These are phyloP conservation scores for Citrus maxima DNA, from an alignment of 345 rosid species.

Conservation along the genomic window DNA sequence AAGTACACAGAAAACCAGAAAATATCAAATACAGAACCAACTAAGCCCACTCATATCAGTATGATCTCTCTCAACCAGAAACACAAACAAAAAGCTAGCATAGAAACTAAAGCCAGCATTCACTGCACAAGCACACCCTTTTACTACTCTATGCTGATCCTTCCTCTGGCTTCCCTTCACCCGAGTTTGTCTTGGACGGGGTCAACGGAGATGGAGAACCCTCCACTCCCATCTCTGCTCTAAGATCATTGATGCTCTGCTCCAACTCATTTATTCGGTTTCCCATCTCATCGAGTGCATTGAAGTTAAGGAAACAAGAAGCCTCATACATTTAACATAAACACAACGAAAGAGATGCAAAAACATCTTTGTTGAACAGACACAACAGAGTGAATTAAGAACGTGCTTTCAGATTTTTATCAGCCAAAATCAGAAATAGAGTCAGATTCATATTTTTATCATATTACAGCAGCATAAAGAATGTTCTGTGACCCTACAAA, in stretches of 20 bases:
- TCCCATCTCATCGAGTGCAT: constrained; percentile 79
- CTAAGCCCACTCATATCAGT: not conserved
- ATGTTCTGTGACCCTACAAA: not conserved
- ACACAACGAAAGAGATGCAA: constrained; percentile 1
- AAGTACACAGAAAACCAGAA: not conserved
- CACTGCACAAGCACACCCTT: constrained; percentile 6
- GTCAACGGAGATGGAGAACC: constrained; percentile 58
- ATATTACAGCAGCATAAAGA: not conserved
- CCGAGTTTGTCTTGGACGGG: constrained; percentile 41
- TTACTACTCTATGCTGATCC: constrained; percentile 34
- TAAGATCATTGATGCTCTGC: constrained; percentile 62
- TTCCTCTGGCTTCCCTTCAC: constrained; percentile 37
- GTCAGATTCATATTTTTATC: not conserved
- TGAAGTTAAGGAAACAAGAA: constrained; percentile 40
- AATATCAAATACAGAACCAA: not conserved
- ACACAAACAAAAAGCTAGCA: not conserved
- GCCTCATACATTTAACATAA: not conserved
- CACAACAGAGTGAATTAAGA: not conserved
- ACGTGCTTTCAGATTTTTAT: not conserved
- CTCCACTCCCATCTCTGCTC: constrained; percentile 65
- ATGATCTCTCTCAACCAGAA: constrained; percentile 6
- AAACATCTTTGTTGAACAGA: not conserved
- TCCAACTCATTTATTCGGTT: constrained; percentile 64
- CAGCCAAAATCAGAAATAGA: constrained; percentile 7
- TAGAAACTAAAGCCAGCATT: not conserved